Percentiles rank a stretch among this genome's conserved stretches.
These are phyloP conservation scores for Cryphonectria carpinicola DNA, from an alignment of 2,329 filamentous ascomycete genomes.

Conservation along the genomic window DNA sequence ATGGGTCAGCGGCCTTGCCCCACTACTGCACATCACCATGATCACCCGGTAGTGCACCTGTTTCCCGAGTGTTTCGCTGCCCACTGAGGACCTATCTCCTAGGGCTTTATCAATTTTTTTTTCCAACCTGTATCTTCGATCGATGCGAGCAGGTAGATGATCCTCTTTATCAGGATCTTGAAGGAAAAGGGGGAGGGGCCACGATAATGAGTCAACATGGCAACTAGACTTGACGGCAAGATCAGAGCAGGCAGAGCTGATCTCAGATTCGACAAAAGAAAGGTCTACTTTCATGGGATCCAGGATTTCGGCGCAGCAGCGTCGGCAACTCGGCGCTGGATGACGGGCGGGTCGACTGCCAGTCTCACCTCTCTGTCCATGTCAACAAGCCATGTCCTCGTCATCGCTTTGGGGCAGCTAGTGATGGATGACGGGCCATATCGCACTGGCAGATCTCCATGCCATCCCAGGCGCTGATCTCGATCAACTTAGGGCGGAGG, in stretches of 20 bases:
- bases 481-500: neutral
- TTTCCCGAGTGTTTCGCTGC: neutral
- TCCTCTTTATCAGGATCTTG: neutral
- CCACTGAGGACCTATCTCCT: neutral
- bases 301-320: neutral
- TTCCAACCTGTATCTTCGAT: neutral
- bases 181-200: neutral
- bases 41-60: neutral
- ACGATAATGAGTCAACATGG: neutral
- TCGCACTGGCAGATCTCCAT: neutral
- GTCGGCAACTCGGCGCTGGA: neutral
- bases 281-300: neutral
- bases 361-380: neutral
- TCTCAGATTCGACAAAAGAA: neutral
- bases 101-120: neutral
- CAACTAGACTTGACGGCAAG: neutral
- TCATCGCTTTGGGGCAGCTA: neutral
- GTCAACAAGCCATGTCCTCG: neutral
- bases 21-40: neutral
- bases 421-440: neutral
- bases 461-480: neutral
- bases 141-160: neutral
- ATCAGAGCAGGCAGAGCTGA: neutral
- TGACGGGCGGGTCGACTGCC: neutral
- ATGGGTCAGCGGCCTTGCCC: neutral